Evolutionary conservation across 352 stramenopile genomes (phyloP).

Genomic region (Sclerospora graminicola): DNA sequence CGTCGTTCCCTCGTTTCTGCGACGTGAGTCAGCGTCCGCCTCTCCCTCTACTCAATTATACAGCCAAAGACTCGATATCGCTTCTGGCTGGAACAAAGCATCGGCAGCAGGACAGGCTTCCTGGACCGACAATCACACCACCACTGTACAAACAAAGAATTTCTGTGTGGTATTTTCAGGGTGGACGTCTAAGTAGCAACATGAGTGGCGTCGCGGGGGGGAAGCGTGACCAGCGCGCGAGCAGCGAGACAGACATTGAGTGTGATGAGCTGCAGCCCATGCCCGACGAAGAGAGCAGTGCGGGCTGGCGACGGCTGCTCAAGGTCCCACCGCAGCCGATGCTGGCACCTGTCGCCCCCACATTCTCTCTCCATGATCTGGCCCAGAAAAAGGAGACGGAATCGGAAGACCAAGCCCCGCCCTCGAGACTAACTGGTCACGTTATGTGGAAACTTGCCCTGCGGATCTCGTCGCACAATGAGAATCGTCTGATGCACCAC

Average conservation of each 20-base stretch:
- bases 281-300: conserved; percentile 10
- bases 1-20: conserved; percentile 25
- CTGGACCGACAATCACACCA: conserved; percentile 16
- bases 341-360: conserved; percentile 16
- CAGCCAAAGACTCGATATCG: neutral
- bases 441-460: conserved; percentile 57
- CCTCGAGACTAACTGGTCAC: conserved; percentile 33
- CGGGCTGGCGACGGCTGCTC: conserved; percentile 22
- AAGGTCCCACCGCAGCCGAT: conserved; percentile 16
- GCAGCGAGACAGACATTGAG: conserved; percentile 35
- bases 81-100: conserved; percentile 9
- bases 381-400: conserved; percentile 13
- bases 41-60: conserved; percentile 11
- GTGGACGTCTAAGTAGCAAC: conserved; percentile 8
- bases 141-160: conserved; percentile 3
- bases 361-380: conserved; percentile 19
- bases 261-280: conserved; percentile 33
- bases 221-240: conserved; percentile 18
- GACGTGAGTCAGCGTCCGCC: conserved; percentile 9
- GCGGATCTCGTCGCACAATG: conserved; percentile 55
- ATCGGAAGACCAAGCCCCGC: conserved; percentile 3
- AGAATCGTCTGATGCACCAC: conserved; percentile 52
- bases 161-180: conserved; percentile 4
- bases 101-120: conserved; percentile 18
- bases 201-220: conserved; percentile 22